phyloP scores from a whole-genome alignment of 2,329 filamentous ascomycete genomes.

The Stagonosporopsis tanaceti region DNA sequence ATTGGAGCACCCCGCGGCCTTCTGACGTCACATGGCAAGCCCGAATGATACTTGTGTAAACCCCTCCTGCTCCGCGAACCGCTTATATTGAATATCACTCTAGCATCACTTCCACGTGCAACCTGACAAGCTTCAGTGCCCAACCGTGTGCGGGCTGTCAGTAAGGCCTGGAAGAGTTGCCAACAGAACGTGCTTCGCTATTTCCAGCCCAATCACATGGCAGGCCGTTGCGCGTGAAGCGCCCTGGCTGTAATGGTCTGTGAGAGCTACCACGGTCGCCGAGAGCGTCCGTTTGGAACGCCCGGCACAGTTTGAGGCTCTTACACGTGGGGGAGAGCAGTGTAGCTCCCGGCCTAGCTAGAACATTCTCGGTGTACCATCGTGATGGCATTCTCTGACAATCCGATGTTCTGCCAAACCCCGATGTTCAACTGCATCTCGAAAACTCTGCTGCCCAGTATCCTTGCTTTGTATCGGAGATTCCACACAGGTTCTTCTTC shows the following conservation, averaged over 20 bases:
- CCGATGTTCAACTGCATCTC: slow-evolving; percentile 9
- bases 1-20: slow-evolving; percentile 21
- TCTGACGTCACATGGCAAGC: slow-evolving; percentile 17
- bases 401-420: slow-evolving; percentile 19
- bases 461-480: not conserved
- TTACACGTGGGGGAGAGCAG: slow-evolving; percentile 17
- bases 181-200: not conserved
- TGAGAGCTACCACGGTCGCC: slow-evolving; percentile 12
- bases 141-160: not conserved
- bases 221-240: slow-evolving; percentile 7
- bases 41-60: not conserved
- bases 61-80: not conserved
- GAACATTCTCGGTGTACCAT: slow-evolving; percentile 8
- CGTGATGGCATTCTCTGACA: slow-evolving; percentile 22
- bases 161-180: slow-evolving; percentile 4
- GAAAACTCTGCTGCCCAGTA: slow-evolving; percentile 9
- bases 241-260: slow-evolving; percentile 5
- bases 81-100: slow-evolving; percentile 2
- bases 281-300: slow-evolving; percentile 11
- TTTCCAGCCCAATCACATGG: slow-evolving; percentile 12
- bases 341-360: slow-evolving; percentile 10
- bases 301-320: slow-evolving; percentile 9
- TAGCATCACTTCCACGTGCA: slow-evolving; percentile 8
- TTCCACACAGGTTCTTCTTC: not conserved
- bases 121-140: not conserved